phyloP scores from a whole-genome alignment of 2,329 filamentous ascomycete species.

The Talaromyces atroroseus region DNA sequence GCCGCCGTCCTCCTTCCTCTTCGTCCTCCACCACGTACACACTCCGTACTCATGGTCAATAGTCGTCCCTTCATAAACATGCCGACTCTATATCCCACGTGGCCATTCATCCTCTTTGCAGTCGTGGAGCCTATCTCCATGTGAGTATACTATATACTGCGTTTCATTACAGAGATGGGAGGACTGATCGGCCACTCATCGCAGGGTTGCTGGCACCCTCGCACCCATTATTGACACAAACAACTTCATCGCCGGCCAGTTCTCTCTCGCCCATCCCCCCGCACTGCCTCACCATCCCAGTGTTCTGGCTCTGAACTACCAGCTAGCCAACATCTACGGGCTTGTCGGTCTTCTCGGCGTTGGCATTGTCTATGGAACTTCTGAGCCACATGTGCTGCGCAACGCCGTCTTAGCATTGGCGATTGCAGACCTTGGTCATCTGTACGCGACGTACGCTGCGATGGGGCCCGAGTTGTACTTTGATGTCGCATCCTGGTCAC shows the following conservation, averaged over 20 bases:
- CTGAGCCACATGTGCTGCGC: constrained; percentile 59
- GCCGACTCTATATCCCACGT: constrained; percentile 52
- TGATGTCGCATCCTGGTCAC: constrained; percentile 58
- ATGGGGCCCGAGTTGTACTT: constrained; percentile 53
- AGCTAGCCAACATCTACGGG: constrained; percentile 66
- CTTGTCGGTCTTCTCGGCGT: constrained; percentile 61
- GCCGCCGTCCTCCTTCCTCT: no score
- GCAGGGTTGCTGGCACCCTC: constrained; percentile 56
- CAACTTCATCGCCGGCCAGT: constrained; percentile 61
- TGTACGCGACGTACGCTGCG: constrained; percentile 55
- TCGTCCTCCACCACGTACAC: no score
- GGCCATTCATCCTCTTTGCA: constrained; percentile 63
- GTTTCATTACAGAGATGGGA: background rate
- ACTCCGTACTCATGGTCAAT: background rate
- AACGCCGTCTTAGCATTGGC: constrained; percentile 63
- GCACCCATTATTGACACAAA: constrained; percentile 52
- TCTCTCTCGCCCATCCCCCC: constrained; percentile 36
- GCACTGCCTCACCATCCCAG: constrained; percentile 27
- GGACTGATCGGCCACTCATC: background rate
- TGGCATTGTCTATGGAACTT: constrained; percentile 59
- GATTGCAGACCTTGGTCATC: constrained; percentile 62
- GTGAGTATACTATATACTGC: constrained; percentile 41
- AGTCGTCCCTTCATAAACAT: background rate
- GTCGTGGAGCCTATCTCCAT: constrained; percentile 64
- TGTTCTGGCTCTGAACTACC: constrained; percentile 55